A percentile compares a stretch with the other conserved stretches of the same genome.
phyloP scores from a whole-genome alignment of 2,329 filamentous ascomycete genomes.

The Alternaria viburni region DNA sequence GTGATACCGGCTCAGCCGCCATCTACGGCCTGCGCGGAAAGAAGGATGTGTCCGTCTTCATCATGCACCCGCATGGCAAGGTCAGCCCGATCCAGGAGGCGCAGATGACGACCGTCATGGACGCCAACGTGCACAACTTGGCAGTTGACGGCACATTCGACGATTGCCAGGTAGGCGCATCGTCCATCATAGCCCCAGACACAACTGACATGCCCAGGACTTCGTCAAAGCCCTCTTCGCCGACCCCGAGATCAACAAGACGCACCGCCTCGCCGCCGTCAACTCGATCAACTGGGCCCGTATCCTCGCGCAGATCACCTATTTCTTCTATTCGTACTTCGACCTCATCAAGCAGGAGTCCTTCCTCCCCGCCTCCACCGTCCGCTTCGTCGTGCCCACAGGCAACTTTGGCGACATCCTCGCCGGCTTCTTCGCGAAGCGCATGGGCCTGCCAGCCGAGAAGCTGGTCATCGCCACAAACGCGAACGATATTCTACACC shows the following conservation, averaged over 20 bases:
- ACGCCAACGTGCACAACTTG: slow-evolving; percentile 91
- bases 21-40: slow-evolving; percentile 95
- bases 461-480: slow-evolving; percentile 94
- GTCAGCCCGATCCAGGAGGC: slow-evolving; percentile 92
- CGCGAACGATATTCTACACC: slow-evolving; percentile 94
- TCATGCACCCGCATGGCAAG: slow-evolving; percentile 88
- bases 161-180: slow-evolving; percentile 76
- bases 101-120: slow-evolving; percentile 94
- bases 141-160: slow-evolving; percentile 91
- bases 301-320: slow-evolving; percentile 94
- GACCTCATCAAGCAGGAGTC: slow-evolving; percentile 67
- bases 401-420: slow-evolving; percentile 98
- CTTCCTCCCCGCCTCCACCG: slow-evolving; percentile 66
- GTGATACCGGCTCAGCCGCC: slow-evolving; percentile 83
- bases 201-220: slow-evolving; percentile 61
- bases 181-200: not conserved
- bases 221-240: slow-evolving; percentile 93
- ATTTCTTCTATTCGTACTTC: slow-evolving; percentile 97
- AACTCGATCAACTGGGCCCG: slow-evolving; percentile 97
- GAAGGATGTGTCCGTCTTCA: slow-evolving; percentile 96
- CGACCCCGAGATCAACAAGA: slow-evolving; percentile 81
- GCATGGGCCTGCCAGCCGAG: slow-evolving; percentile 86
- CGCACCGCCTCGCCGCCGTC: slow-evolving; percentile 85
- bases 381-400: slow-evolving; percentile 89
- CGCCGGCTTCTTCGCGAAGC: slow-evolving; percentile 88